phyloP scores from a whole-genome alignment of 2,329 filamentous ascomycete genomes.

The Colletotrichum sp. region DNA sequence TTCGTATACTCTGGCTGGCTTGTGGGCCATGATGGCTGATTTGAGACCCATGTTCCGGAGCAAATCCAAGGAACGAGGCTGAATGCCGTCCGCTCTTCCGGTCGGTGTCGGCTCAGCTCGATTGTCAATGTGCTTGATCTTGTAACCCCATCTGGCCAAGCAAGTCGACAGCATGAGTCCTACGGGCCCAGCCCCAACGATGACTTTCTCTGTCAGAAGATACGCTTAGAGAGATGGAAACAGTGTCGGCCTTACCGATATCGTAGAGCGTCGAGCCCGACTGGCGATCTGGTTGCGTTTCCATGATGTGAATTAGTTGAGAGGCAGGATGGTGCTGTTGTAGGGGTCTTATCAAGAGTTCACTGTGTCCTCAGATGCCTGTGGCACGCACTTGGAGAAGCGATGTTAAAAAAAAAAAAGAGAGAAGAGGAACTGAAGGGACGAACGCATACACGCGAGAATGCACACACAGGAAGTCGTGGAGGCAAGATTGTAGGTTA shows the following conservation, averaged over 20 bases:
- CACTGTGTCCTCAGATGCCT: background rate
- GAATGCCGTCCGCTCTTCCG: slow-evolving; percentile 89
- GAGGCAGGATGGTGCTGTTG: background rate
- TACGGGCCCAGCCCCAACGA: slow-evolving; percentile 87
- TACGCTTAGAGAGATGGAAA: background rate
- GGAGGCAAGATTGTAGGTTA: background rate
- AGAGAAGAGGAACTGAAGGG: too few species aligned
- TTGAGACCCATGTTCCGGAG: slow-evolving; percentile 91
- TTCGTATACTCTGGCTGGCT: slow-evolving; percentile 85
- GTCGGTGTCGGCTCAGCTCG: slow-evolving; percentile 82
- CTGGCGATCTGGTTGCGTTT: slow-evolving; percentile 14
- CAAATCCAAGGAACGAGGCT: slow-evolving; percentile 86
- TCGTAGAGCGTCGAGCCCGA: slow-evolving; percentile 39
- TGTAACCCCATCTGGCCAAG: slow-evolving; percentile 91
- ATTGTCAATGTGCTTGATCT: slow-evolving; percentile 94
- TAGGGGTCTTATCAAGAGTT: background rate
- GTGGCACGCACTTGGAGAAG: background rate
- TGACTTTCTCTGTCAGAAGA: slow-evolving; percentile 57
- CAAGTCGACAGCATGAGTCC: slow-evolving; percentile 88
- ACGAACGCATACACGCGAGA: background rate
- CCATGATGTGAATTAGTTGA: background rate
- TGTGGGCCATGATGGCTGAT: slow-evolving; percentile 83
- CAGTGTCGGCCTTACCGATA: slow-evolving; percentile 39
- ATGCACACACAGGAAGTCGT: background rate
- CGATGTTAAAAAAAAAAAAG: background rate